Conservation (phyloP, 352 stramenopile species). For the Globisporangium irregulare region DNA sequence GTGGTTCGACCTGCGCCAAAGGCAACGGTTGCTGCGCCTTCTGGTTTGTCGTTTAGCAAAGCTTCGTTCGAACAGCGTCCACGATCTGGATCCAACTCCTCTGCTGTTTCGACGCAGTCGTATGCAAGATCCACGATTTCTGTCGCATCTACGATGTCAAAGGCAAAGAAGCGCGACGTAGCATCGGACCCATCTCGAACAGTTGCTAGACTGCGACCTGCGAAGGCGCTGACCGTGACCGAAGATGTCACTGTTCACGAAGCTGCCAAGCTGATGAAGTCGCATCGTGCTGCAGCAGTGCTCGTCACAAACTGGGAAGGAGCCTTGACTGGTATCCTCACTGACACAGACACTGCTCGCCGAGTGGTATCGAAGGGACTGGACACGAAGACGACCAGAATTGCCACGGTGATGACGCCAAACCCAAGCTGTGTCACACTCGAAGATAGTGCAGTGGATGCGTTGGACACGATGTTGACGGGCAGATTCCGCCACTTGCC, state of each 20-base stretch:
- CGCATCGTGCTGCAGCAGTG: slow-evolving; percentile 89
- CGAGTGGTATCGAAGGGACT: slow-evolving; percentile 78
- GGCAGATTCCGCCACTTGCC: slow-evolving; percentile 96
- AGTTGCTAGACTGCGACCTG: slow-evolving; percentile 72
- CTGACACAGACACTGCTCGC: slow-evolving; percentile 87
- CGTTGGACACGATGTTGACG: slow-evolving; percentile 83
- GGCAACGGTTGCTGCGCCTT: slow-evolving; percentile 5
- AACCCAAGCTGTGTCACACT: slow-evolving; percentile 81
- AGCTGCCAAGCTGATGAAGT: slow-evolving; percentile 89
- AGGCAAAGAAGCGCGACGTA: slow-evolving; percentile 49
- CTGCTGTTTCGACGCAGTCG: slow-evolving; percentile 71
- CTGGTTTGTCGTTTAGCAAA: slow-evolving; percentile 5
- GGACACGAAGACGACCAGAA: slow-evolving; percentile 57
- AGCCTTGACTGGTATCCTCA: slow-evolving; percentile 93
- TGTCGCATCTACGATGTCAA: slow-evolving; percentile 74
- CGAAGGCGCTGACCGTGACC: slow-evolving; percentile 87
- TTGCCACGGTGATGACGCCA: slow-evolving; percentile 82
- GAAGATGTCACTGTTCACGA: slow-evolving; percentile 81
- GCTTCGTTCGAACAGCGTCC: slow-evolving; percentile 32
- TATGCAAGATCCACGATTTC: slow-evolving; percentile 78
- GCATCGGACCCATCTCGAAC: slow-evolving; percentile 55
- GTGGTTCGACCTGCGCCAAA: slow-evolving; percentile 19
- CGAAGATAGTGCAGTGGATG: slow-evolving; percentile 80
- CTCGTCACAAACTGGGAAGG: slow-evolving; percentile 89
- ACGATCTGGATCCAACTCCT: slow-evolving; percentile 71